A percentile compares a stretch with the other conserved stretches of the same genome.
These are phyloP conservation scores for Sporothrix schenckii DNA, from an alignment of 2,329 filamentous ascomycete genomes.

Conservation along the genomic window DNA sequence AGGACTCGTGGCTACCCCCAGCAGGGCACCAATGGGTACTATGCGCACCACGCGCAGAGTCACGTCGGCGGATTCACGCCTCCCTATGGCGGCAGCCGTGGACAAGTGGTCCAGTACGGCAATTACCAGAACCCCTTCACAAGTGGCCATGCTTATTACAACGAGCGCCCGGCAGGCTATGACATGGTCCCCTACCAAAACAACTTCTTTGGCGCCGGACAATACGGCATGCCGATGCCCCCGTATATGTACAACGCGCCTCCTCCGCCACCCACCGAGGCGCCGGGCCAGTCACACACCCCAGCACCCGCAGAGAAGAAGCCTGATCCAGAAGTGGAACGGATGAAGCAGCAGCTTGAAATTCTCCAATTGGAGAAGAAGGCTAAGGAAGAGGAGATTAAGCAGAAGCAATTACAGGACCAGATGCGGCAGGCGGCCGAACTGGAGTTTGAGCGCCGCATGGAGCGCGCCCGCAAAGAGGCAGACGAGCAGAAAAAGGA, in stretches of 20 bases:
- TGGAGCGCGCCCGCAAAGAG: slow-evolving; percentile 44
- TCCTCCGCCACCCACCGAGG: slow-evolving; percentile 50
- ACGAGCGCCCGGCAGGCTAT: slow-evolving; percentile 47
- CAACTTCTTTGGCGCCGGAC: slow-evolving; percentile 43
- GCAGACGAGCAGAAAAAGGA: slow-evolving; percentile 53
- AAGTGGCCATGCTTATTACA: slow-evolving; percentile 49
- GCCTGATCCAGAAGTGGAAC: slow-evolving; percentile 60
- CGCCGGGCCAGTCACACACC: slow-evolving; percentile 45
- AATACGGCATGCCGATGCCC: slow-evolving; percentile 43
- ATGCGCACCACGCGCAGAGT: slow-evolving; percentile 50
- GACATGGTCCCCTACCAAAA: slow-evolving; percentile 57
- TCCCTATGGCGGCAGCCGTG: slow-evolving; percentile 40
- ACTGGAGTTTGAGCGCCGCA: slow-evolving; percentile 34
- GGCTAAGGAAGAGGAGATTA: slow-evolving; percentile 50
- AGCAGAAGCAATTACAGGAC: slow-evolving; percentile 37
- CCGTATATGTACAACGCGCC: slow-evolving; percentile 49
- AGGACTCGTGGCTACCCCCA: slow-evolving; percentile 42
- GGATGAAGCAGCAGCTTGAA: slow-evolving; percentile 63
- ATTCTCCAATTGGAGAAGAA: slow-evolving; percentile 53
- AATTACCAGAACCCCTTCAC: slow-evolving; percentile 50
- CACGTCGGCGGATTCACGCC: slow-evolving; percentile 50
- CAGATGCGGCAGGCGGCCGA: slow-evolving; percentile 44
- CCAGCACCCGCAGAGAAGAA: slow-evolving; percentile 47
- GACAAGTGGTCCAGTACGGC: slow-evolving; percentile 54
- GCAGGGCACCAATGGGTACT: slow-evolving; percentile 39